These are phyloP conservation scores for Lignosus rhinocerotis DNA, from an alignment of 1,284 basidiomycete species.

Conservation along the genomic window DNA sequence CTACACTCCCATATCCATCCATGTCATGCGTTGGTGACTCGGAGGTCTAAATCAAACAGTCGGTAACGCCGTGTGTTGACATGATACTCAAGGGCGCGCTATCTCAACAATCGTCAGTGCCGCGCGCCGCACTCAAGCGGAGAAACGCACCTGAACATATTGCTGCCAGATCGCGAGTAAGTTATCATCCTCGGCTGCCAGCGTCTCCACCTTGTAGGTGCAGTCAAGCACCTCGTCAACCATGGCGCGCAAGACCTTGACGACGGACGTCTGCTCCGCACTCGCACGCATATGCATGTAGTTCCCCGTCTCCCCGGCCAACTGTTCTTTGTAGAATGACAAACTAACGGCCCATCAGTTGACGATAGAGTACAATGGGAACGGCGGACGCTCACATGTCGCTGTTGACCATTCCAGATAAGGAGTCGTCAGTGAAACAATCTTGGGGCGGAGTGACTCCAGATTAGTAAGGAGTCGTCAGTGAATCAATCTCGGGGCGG, in stretches of 20 bases:
- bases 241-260: background rate
- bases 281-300: constrained; percentile 14
- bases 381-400: constrained; percentile 1
- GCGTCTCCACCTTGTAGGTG: background rate
- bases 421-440: background rate
- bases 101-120: too few relatives aligned
- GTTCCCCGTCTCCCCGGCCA: constrained; percentile 15
- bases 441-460: background rate
- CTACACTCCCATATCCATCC: too few relatives aligned
- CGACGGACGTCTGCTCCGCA: constrained; percentile 4
- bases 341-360: background rate
- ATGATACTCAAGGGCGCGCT: too few relatives aligned
- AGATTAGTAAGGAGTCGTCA: background rate
- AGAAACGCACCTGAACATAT: constrained; percentile 16
- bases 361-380: background rate
- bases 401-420: background rate
- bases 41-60: too few relatives aligned
- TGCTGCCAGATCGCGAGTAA: constrained; percentile 5
- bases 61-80: too few relatives aligned
- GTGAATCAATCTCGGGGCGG: background rate
- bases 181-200: constrained; percentile 2
- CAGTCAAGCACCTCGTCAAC: constrained; percentile 10
- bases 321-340: constrained; percentile 19
- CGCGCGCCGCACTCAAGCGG: too few relatives aligned
- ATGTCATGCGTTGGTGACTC: too few relatives aligned